Evolutionary conservation across 805 yeast species (phyloP), one percentile per base, ranked within the genome.

Genomic region (Scheffersomyces ergatensis): DNA sequence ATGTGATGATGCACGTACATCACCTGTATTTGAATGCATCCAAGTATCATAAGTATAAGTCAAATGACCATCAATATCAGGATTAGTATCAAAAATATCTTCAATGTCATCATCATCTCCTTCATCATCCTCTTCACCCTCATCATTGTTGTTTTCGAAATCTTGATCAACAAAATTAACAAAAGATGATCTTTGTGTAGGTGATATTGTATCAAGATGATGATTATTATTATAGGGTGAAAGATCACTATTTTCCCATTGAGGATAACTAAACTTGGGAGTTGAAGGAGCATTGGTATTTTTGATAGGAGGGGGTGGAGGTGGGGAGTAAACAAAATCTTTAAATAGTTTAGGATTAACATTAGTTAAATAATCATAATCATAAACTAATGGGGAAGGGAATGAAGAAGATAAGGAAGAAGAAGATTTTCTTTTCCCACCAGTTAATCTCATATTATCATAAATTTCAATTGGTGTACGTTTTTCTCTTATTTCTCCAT

Each of bases 321-420:
- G 62, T 5, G 72, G 71, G 34, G 54, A 53, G 44, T 60, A 70
- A 21, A 54, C 52, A 45, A 51, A 68, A 27, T 65, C 56, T 42
- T 60, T 62, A 53, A 70, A 70, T 23, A 68, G 47, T 39, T 58
- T 60, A 5, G 74, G 72, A 46, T 65, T 66, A 16, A 46, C 54
- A 33, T 61, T 54, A 17, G 65, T 53, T 23, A 70, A 49, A 41
- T 70, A 70, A 33, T 63, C 63, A 45, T 65, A 67, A 51, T 69
- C 74, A 44, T 67, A 70, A 20, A 70, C 74, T 45, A 70, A 54
- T 6, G 76, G 74, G 1, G 63, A 65, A 9, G 61, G 51, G 37
- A 54, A 53, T 11, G 47, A 33, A 7, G 16, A 15, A 14, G 32
- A 6, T 29, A 15, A 29, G 5, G 7, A 8, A 14, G 18, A 21